Base-by-base conservation (phyloP, 2,329 filamentous ascomycete genomes). In the Sporothrix pallida region DNA sequence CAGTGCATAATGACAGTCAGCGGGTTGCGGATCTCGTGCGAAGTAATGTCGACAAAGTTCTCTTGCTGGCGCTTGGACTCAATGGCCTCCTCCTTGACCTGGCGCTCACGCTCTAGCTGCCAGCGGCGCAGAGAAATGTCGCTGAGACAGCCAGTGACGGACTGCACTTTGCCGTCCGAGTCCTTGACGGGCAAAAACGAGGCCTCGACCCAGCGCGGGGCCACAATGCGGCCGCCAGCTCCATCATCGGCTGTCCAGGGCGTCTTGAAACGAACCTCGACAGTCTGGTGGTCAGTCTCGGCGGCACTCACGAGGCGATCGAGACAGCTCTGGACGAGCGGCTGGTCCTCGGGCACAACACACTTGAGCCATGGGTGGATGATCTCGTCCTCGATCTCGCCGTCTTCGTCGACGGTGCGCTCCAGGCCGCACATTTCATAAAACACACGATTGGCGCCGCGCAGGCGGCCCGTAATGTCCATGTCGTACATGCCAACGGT, bases 41-140 rank as follows among this genome's bases (percentile, higher is more conserved):
- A 89, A 1, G 87, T 88, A 84, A 93, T 93, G 80, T 94, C 92
- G 78, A 95, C 93, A 78, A 94, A 94, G 76, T 92, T 92, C 78
- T 95, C 92, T 78, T 95, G 93, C 78, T 93, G 91, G 5, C 90
- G 83, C 77, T 87, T 88, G 44, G 86, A 86, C 78, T 89, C 87
- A 37, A 89, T 85, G 0, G 88, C 88, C 73, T 89, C 86, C 60
- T 87, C 86, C 79, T 85, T 87, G 70, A 83, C 83, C 77, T 82
- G 80, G 71, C 82, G 85, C 77, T 86, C 86, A 69, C 82, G 83
- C 75, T 84, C 86, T n/a, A 85, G 80, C 79, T 86, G 86, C 84
- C 83, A 87, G 74, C 83, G 86, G 74, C 85, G 86, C 76, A 83
- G 78, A 9, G 83, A 87, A 10, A 86, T 85, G 76, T 86, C 86